These are phyloP conservation scores for Metschnikowia gruessii DNA, from an alignment of 805 yeast genomes.

Conservation along the genomic window DNA sequence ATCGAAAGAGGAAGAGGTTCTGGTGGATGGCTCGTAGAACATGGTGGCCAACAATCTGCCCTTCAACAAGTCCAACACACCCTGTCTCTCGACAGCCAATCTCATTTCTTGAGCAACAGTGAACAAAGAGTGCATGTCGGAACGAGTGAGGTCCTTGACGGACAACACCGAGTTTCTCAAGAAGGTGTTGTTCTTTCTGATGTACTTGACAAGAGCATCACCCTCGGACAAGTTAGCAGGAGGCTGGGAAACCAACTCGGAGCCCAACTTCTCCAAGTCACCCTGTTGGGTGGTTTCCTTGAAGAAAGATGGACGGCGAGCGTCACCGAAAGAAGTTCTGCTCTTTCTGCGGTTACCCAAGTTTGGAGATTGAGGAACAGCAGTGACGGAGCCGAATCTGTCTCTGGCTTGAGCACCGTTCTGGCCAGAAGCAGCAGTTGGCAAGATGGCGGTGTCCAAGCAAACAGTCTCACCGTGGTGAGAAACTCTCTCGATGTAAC, in stretches of 20 bases:
- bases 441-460: constrained; percentile 74
- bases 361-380: constrained; percentile 47
- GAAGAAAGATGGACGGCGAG: constrained; percentile 36
- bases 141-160: constrained; percentile 81
- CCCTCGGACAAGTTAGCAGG: constrained; percentile 73
- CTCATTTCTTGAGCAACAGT: constrained; percentile 98
- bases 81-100: constrained; percentile 93
- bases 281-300: constrained; percentile 39
- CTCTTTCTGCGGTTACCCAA: constrained; percentile 28
- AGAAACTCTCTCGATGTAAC: constrained; percentile 87
- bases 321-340: constrained; percentile 34
- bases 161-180: constrained; percentile 83
- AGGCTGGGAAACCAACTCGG: constrained; percentile 70
- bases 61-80: constrained; percentile 84
- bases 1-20: constrained; percentile 95
- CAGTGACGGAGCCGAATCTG: constrained; percentile 36
- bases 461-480: constrained; percentile 76
- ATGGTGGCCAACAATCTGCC: constrained; percentile 92
- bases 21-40: constrained; percentile 97
- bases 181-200: constrained; percentile 86
- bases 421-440: constrained; percentile 54
- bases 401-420: constrained; percentile 45
- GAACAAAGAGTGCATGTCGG: constrained; percentile 88
- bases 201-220: constrained; percentile 71
- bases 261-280: constrained; percentile 50